Evolutionary conservation across 345 rosid species (phyloP).

Genomic region (Populus euphratica): DNA sequence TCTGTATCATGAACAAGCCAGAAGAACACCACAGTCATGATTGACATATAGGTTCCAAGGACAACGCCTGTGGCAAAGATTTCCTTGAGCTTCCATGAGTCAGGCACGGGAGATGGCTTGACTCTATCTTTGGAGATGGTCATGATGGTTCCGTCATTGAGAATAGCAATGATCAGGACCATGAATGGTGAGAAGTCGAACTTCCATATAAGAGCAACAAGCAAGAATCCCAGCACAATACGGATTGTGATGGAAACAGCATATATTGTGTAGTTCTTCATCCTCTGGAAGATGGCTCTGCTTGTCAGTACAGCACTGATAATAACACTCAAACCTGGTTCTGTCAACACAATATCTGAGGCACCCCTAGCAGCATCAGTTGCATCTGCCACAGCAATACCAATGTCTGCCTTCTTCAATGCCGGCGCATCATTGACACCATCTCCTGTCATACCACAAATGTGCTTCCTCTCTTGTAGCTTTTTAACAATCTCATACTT

Average conservation of each 20-base stretch:
- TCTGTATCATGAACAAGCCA: constrained; percentile 60
- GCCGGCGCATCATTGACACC: constrained; percentile 98
- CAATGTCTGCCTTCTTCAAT: constrained; percentile 88
- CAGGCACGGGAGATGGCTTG: constrained; percentile 93
- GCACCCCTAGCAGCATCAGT: constrained; percentile 92
- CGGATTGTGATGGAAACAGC: constrained; percentile 97
- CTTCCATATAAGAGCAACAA: constrained; percentile 81
- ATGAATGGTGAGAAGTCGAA: constrained; percentile 92
- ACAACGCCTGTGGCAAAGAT: constrained; percentile 85
- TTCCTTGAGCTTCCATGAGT: constrained; percentile 90
- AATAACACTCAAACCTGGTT: constrained; percentile 90
- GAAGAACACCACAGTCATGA: constrained; percentile 83
- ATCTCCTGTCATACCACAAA: constrained; percentile 95
- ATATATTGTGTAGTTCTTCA: constrained; percentile 96
- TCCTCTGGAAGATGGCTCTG: constrained; percentile 87
- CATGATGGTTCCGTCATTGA: constrained; percentile 95
- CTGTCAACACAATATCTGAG: constrained; percentile 69
- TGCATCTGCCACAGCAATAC: constrained; percentile 91
- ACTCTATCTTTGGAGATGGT: constrained; percentile 91
- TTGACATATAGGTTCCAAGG: constrained; percentile 78
- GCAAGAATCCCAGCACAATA: constrained; percentile 88
- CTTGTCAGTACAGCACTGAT: constrained; percentile 84
- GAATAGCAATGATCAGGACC: constrained; percentile 91
- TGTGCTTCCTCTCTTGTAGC: constrained; percentile 78
- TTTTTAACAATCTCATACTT: constrained; percentile 94